These are phyloP conservation scores for Wickerhamiella cacticola DNA, from an alignment of 805 yeast genomes.

Conservation along the genomic window DNA sequence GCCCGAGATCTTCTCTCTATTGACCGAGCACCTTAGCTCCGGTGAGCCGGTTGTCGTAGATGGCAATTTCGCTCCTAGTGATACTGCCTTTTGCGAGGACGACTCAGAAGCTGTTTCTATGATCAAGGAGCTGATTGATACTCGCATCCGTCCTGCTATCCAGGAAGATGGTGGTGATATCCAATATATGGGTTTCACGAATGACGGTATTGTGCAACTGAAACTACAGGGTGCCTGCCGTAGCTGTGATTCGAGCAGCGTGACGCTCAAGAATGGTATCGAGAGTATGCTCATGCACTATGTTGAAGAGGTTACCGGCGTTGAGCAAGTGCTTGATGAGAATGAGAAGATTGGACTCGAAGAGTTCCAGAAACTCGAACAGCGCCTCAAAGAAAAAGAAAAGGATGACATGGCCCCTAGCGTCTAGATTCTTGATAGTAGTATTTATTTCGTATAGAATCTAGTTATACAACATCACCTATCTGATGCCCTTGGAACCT, in stretches of 20 bases:
- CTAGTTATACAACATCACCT: neutral
- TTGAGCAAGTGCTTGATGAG: slow-evolving; percentile 76
- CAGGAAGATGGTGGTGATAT: slow-evolving; percentile 99
- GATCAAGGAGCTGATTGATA: slow-evolving; percentile 84
- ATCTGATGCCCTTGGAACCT: neutral
- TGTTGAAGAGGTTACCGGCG: slow-evolving; percentile 87
- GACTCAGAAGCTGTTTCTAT: slow-evolving; percentile 73
- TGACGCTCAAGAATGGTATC: slow-evolving; percentile 88
- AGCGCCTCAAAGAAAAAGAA: slow-evolving; percentile 33
- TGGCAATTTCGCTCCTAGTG: slow-evolving; percentile 29
- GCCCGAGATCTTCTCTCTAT: slow-evolving; percentile 43
- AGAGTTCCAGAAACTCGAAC: slow-evolving; percentile 78
- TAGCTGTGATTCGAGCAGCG: slow-evolving; percentile 80
- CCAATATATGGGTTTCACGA: slow-evolving; percentile 75
- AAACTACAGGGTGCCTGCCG: slow-evolving; percentile 94
- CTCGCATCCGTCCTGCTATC: slow-evolving; percentile 93
- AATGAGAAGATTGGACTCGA: slow-evolving; percentile 60
- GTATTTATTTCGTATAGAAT: neutral
- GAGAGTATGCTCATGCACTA: slow-evolving; percentile 96
- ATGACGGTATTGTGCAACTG: slow-evolving; percentile 78
- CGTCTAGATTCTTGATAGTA: slow-evolving; percentile 9
- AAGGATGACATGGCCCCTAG: slow-evolving; percentile 22
- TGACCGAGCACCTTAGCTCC: slow-evolving; percentile 36
- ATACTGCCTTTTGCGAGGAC: slow-evolving; percentile 44
- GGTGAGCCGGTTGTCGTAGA: slow-evolving; percentile 42